phyloP scores from a whole-genome alignment of 1,139 yeast species.

The Magnusiomyces suaveolens region DNA sequence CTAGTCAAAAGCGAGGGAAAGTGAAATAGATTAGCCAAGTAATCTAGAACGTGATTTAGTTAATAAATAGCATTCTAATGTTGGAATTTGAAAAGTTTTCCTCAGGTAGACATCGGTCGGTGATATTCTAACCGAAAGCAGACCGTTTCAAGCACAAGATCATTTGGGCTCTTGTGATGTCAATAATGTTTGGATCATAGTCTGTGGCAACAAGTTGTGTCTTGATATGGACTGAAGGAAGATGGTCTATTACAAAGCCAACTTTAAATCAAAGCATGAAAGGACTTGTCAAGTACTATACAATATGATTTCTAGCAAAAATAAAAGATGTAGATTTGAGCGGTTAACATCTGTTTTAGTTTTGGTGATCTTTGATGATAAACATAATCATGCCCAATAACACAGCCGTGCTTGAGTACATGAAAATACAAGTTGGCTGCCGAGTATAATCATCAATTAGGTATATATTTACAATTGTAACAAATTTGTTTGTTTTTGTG shows the following conservation, averaged over 20 bases:
- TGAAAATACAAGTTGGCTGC: too few relatives aligned
- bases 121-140: conserved; percentile 87
- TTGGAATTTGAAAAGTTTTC: conserved; percentile 42
- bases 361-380: too few relatives aligned
- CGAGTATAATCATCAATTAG: too few relatives aligned
- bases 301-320: conserved; percentile 37
- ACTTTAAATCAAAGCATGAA: conserved; percentile 91
- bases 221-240: conserved; percentile 60
- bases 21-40: conserved; percentile 75
- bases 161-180: conserved; percentile 95
- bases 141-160: conserved; percentile 88
- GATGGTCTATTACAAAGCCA: conserved; percentile 63
- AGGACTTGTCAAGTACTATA: conserved; percentile 49
- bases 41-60: conserved; percentile 65
- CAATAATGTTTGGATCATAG: conserved; percentile 54
- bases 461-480: too few relatives aligned
- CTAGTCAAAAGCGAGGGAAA: conserved; percentile 90
- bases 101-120: conserved; percentile 54
- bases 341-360: too few relatives aligned
- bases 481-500: too few relatives aligned
- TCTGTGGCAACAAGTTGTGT: conserved; percentile 52
- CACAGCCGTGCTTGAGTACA: too few relatives aligned
- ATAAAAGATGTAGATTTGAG: too few relatives aligned
- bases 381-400: too few relatives aligned
- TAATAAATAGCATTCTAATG: conserved; percentile 47